Evolutionary conservation across 345 rosid species (phyloP).

Genomic region (sweet orange (Citrus sinensis)): DVS_A1.0 CM039169.1:4458001-4458500

Average conservation of each 20-base stretch:
- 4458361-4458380: background rate
- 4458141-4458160: background rate
- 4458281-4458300: background rate
- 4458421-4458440: background rate
- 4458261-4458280: conserved; percentile 1
- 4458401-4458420: background rate
- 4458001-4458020: no score
- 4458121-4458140: no score
- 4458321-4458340: no score
- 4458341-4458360: background rate
- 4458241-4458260: conserved; percentile 33
- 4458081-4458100: no score
- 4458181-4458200: background rate
- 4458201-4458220: background rate
- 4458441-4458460: background rate
- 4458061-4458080: no score
- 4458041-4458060: no score
- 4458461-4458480: background rate
- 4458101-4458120: no score
- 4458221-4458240: conserved; percentile 35
- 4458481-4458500: no score
- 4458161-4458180: background rate
- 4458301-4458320: background rate
- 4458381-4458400: background rate
- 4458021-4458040: no score